Evolutionary conservation across 345 rosid genomes (phyloP), one percentile per base, ranked within the genome.

Genomic region (Adansonia digitata): DNA sequence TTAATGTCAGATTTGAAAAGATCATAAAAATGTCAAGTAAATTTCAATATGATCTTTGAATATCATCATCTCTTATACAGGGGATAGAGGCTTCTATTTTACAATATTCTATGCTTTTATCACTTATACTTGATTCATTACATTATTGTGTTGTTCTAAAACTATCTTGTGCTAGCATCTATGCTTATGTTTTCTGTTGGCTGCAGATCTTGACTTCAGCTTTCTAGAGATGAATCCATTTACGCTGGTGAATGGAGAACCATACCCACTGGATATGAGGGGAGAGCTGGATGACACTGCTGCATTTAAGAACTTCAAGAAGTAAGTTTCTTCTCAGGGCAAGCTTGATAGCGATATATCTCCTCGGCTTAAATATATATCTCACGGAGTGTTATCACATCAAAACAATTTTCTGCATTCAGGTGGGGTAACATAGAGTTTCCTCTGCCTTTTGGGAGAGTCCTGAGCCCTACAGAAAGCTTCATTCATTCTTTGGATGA

Each of bases 241-340:
- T 80, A 86, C 97, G 11, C 78, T 96, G 66, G 90, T 93, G 37
- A 82, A 88, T 77, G 92, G 98, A 45, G 92, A 96, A 79, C 98
- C 97, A 13, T 96, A 84, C 78, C 99, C 98, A 56, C 77, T 96
- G 75, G 99, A 96, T 82, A 93, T 96, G 97, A 93, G 99, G 77
- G 99, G 98, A 76, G 98, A 96, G 78, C 69, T 96, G 75, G 98
- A 96, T 60, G 97, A 96, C 73, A 96, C 97, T 55, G 98, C 99
- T 69, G 89, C 98, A 76, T 96, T 96, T 80, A 96, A 96, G 85
- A 96, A 92, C 79, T 96, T 96, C 78, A 88, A 89, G 71, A 96
- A 85, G 98, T 94, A 91, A 29, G 52, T 67, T 70, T 64, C 56
- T 64, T 31, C 34, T 48, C 37, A 37, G 34, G 35, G 7, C 40